Evolutionary conservation across 108 stramenopile species (phyloP), one percentile per base, ranked within the genome.

Genomic region (Chaetoceros tenuissimus): DNA sequence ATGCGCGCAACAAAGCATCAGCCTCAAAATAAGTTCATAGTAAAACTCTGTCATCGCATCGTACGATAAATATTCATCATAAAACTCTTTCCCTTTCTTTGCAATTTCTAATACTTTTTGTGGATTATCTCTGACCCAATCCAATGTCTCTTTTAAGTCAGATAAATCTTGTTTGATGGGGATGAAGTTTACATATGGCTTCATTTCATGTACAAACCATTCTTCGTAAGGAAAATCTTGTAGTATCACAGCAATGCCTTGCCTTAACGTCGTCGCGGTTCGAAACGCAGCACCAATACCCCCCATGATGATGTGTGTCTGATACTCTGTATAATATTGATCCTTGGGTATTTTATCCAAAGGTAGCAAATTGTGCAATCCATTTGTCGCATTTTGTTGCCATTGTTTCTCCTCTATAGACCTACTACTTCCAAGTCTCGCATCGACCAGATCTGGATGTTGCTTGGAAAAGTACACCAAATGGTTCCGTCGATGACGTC

Each of bases 141-240:
- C 48, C 26, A 63, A 47, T 1, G n/a, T 47, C 28, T 60, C 64
- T 8, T 43, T 10, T 0, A 75, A 51, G 47, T 69, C 53, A 23
- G 21, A 18, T 1, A 75, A 45, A 16, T 69, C 44, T 46, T 18
- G 8, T 34, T 66, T 31, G 3, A 73, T 16, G 3, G 72, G 72
- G 43, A 78, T 65, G 51, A 74, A 78, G 31, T 78, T 68, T 50
- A 60, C 72, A 57, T 59, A 74, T 7, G 77, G 69, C 31, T 28
- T 51, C 44, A 77, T 60, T 16, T 61, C 27, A 17, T 62, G 46
- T 30, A 67, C 52, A 40, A 70, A 66, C 63, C 68, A 78, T 51
- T 78, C 77, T 56, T 72, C 13, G 44, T 71, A 65, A 7, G 51
- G 57, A 48, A 58, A 65, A 7, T 50, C 56, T 50, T 71, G 69